Conservation (phyloP, 2,329 filamentous ascomycete genomes). For the Penicillium sp. region DNA sequence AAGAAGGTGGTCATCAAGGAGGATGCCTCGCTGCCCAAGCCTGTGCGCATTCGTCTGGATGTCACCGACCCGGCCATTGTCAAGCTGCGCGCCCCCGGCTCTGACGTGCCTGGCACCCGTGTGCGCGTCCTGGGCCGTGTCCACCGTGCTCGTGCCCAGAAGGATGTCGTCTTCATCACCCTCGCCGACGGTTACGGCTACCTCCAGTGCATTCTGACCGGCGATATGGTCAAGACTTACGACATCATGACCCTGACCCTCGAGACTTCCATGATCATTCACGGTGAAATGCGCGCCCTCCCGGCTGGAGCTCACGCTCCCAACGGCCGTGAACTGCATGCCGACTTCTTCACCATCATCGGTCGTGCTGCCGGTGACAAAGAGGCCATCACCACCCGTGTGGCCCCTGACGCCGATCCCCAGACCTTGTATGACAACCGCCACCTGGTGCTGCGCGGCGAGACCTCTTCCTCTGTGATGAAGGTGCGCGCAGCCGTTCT, state of each 20-base stretch:
- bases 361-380: constrained; percentile 77
- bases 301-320: constrained; percentile 73
- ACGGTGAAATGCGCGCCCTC: constrained; percentile 77
- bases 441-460: constrained; percentile 78
- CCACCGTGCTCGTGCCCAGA: constrained; percentile 74
- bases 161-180: constrained; percentile 81
- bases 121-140: constrained; percentile 79
- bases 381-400: constrained; percentile 83
- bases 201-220: constrained; percentile 77
- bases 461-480: constrained; percentile 78
- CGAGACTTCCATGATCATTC: constrained; percentile 80
- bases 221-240: constrained; percentile 83
- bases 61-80: constrained; percentile 59
- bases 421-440: constrained; percentile 74
- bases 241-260: constrained; percentile 79
- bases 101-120: constrained; percentile 61
- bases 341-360: constrained; percentile 79
- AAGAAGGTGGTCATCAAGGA: constrained; percentile 70
- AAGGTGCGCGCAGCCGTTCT: constrained; percentile 78
- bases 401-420: constrained; percentile 62
- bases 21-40: constrained; percentile 66
- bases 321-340: constrained; percentile 79
- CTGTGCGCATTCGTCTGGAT: constrained; percentile 70
- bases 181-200: constrained; percentile 77
- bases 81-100: constrained; percentile 52